A percentile compares a stretch with the other conserved stretches of the same genome.
Evolutionary conservation across 306 rosid genomes (phyloP).

Genomic region (Betula pendula): DNA sequence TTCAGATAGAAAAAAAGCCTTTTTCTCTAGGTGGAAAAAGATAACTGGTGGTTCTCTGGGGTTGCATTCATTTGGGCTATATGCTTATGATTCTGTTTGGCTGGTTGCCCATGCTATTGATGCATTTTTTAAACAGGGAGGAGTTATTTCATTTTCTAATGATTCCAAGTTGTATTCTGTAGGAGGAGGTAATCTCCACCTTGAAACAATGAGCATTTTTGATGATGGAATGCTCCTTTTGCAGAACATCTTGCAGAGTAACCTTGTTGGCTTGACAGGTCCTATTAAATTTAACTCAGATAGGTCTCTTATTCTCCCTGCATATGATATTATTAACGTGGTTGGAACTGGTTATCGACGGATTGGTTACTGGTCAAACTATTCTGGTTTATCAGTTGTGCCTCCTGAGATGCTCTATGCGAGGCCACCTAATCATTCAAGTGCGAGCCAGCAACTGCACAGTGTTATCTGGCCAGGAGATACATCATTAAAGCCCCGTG

Average conservation of each 20-base stretch:
- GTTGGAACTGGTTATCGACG: slow-evolving; percentile 69
- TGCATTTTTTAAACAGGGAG: slow-evolving; percentile 68
- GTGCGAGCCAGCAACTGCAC: slow-evolving; percentile 56
- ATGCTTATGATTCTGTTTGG: slow-evolving; percentile 91
- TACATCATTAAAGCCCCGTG: slow-evolving; percentile 69
- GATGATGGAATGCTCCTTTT: slow-evolving; percentile 69
- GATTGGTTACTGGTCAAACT: slow-evolving; percentile 95
- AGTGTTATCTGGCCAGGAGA: slow-evolving; percentile 96
- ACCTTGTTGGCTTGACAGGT: slow-evolving; percentile 78
- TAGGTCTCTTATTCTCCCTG: slow-evolving; percentile 63
- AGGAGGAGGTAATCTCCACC: slow-evolving; percentile 54
- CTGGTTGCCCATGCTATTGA: slow-evolving; percentile 77
- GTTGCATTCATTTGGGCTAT: slow-evolving; percentile 76
- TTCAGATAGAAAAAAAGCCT: slow-evolving; percentile 62
- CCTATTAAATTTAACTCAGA: slow-evolving; percentile 60
- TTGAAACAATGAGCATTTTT: slow-evolving; percentile 83
- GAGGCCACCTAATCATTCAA: slow-evolving; percentile 77
- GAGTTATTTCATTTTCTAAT: slow-evolving; percentile 63
- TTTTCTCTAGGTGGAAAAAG: slow-evolving; percentile 75
- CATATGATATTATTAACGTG: slow-evolving; percentile 77
- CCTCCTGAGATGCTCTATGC: slow-evolving; percentile 75
- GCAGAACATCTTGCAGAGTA: slow-evolving; percentile 56
- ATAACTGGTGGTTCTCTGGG: slow-evolving; percentile 72
- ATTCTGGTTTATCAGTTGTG: slow-evolving; percentile 76
- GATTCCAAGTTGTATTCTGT: slow-evolving; percentile 49